A percentile compares a stretch with the other conserved stretches of the same genome.
Evolutionary conservation across 1,284 basidiomycete genomes (phyloP).

Genomic region (Leccinum fallax): DNA sequence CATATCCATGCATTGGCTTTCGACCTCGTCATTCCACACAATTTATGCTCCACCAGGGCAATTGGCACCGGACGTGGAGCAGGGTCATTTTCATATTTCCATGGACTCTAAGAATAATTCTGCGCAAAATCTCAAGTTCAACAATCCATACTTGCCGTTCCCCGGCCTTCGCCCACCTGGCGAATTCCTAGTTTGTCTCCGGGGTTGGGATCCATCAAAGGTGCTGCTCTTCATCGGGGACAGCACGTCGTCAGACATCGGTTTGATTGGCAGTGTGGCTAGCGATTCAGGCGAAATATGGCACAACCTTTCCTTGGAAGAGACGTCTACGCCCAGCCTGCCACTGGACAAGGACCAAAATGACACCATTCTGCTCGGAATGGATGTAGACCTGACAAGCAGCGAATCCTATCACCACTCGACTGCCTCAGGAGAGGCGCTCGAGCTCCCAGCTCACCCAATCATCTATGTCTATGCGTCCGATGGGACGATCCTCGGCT

Average conservation of each 20-base stretch:
- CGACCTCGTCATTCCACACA: slow-evolving; percentile 70
- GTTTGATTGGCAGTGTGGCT: slow-evolving; percentile 58
- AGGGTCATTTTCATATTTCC: slow-evolving; percentile 62
- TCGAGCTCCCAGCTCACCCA: slow-evolving; percentile 58
- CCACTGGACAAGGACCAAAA: slow-evolving; percentile 72
- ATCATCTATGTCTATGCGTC: slow-evolving; percentile 78
- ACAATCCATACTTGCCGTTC: slow-evolving; percentile 55
- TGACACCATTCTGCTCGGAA: slow-evolving; percentile 71
- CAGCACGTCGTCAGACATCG: slow-evolving; percentile 75
- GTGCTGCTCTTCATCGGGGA: slow-evolving; percentile 72
- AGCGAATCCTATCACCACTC: slow-evolving; percentile 42
- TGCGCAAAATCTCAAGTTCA: slow-evolving; percentile 50
- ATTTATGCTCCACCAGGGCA: slow-evolving; percentile 59
- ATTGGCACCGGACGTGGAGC: slow-evolving; percentile 47
- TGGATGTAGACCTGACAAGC: slow-evolving; percentile 73
- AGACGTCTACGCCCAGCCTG: slow-evolving; percentile 66
- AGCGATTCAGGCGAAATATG: slow-evolving; percentile 51
- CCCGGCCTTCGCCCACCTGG: slow-evolving; percentile 55
- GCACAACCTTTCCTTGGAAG: slow-evolving; percentile 75
- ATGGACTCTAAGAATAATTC: slow-evolving; percentile 61
- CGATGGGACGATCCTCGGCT: slow-evolving; percentile 79
- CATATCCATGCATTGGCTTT: slow-evolving; percentile 69
- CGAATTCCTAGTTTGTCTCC: slow-evolving; percentile 56
- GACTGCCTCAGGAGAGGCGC: slow-evolving; percentile 48
- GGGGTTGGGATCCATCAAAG: slow-evolving; percentile 66